A percentile compares a stretch with the other conserved stretches of the same genome.
Conservation (phyloP, 305 asterid genomes). For the Plantago coronopus region DNA sequence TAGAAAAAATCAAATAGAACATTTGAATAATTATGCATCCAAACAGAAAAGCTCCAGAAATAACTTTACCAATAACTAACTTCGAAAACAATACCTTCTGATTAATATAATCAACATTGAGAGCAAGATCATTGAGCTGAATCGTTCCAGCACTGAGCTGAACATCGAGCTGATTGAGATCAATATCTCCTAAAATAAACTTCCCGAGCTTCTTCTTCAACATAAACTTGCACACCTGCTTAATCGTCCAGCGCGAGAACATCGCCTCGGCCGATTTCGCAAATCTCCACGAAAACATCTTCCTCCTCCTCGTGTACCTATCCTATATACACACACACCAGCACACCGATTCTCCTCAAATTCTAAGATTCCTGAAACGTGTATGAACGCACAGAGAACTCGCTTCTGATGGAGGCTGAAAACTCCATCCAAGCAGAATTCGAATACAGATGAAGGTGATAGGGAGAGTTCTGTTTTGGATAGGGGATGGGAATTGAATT, state of each 20-base stretch:
- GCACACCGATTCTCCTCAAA: background rate
- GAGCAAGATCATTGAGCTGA: constrained; percentile 89
- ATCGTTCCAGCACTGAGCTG: constrained; percentile 94
- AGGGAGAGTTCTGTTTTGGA: background rate
- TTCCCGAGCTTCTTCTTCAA: constrained; percentile 95
- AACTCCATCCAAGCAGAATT: constrained; percentile 50
- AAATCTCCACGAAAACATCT: constrained; percentile 82
- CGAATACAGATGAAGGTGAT: background rate
- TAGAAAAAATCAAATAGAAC: constrained; percentile 2
- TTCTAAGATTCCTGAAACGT: constrained; percentile 32
- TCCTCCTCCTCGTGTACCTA: constrained; percentile 19
- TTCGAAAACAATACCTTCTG: constrained; percentile 50
- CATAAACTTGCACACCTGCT: constrained; percentile 72
- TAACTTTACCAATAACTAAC: background rate
- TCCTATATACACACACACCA: background rate
- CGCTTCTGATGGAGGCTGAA: constrained; percentile 40
- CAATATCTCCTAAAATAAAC: constrained; percentile 87
- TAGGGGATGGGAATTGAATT: constrained; percentile 2
- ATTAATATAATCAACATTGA: constrained; percentile 92
- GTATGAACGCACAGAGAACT: constrained; percentile 16
- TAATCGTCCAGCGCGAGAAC: constrained; percentile 97
- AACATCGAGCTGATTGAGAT: constrained; percentile 93
- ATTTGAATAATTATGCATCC: too few species aligned
- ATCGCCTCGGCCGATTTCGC: constrained; percentile 93
- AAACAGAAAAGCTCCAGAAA: too few species aligned